Percentiles rank a stretch among this genome's conserved stretches.
Evolutionary conservation across 2,329 filamentous ascomycete species (phyloP).

Genomic region (Claviceps humidiphila): DNA sequence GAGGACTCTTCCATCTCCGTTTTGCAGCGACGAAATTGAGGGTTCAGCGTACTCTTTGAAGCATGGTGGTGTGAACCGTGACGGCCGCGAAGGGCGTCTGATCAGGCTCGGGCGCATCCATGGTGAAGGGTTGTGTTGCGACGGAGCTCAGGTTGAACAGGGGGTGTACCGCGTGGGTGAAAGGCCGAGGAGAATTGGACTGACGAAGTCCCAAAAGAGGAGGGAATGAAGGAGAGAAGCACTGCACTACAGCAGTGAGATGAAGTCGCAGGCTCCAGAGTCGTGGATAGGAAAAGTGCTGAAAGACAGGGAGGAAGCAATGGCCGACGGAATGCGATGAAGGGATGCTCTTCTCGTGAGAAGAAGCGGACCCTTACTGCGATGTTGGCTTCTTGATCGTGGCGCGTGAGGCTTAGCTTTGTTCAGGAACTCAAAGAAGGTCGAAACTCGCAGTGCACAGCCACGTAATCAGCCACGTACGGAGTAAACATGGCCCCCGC

Average conservation of each 20-base stretch:
- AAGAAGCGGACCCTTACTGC: not conserved
- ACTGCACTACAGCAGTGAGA: not conserved
- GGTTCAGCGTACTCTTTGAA: slow-evolving; percentile 48
- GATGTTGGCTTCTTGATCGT: slow-evolving; percentile 5
- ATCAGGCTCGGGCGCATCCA: slow-evolving; percentile 81
- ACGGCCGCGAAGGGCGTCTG: slow-evolving; percentile 87
- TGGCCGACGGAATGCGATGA: slow-evolving; percentile 1
- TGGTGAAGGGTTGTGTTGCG: slow-evolving; percentile 22
- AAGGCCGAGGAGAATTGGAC: not conserved
- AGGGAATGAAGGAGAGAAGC: not conserved
- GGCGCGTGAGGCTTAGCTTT: slow-evolving; percentile 4
- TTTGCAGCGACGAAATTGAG: not conserved
- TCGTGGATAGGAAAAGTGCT: not conserved
- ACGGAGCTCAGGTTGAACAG: not conserved
- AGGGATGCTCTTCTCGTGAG: not conserved
- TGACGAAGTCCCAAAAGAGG: not conserved
- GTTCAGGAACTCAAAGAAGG: not conserved
- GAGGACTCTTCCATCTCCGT: not conserved
- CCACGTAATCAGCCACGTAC: slow-evolving; percentile 1
- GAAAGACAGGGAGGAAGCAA: not conserved
- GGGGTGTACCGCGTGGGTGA: not conserved
- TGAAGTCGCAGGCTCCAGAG: not conserved
- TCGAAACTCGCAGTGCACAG: not conserved
- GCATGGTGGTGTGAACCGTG: slow-evolving; percentile 66
- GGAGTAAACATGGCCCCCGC: not conserved